phyloP scores from a whole-genome alignment of 306 rosid genomes.

The Quercus dentata region DNA sequence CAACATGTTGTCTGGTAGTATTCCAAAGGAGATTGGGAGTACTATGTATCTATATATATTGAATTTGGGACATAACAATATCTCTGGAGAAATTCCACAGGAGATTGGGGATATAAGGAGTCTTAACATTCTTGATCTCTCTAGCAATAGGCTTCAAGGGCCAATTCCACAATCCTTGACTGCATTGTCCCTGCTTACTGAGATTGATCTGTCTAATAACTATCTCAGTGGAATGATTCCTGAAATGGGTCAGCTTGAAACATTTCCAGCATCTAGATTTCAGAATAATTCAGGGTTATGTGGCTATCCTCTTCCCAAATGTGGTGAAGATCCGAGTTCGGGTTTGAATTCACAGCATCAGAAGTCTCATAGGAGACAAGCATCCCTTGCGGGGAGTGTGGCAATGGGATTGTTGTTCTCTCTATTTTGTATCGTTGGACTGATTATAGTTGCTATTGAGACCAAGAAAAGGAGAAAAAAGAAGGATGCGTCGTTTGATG shows the following conservation, averaged over 20 bases:
- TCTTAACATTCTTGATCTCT: constrained; percentile 88
- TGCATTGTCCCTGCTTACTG: constrained; percentile 59
- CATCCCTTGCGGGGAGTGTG: constrained; percentile 77
- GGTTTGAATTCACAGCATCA: constrained; percentile 31
- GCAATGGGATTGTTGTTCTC: constrained; percentile 89
- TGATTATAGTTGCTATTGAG: constrained; percentile 66
- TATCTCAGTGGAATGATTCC: constrained; percentile 62
- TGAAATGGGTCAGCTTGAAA: constrained; percentile 67
- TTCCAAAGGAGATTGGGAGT: constrained; percentile 77
- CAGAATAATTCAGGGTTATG: constrained; percentile 82
- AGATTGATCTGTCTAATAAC: constrained; percentile 78
- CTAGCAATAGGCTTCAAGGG: constrained; percentile 64
- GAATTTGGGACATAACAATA: constrained; percentile 73
- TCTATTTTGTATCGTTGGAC: constrained; percentile 76
- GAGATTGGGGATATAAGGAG: constrained; percentile 61
- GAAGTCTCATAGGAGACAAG: constrained; percentile 59
- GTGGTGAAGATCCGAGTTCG: constrained; percentile 26
- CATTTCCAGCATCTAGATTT: constrained; percentile 55
- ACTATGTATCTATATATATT: constrained; percentile 59
- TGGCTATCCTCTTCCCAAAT: constrained; percentile 69
- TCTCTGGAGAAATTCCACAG: constrained; percentile 73
- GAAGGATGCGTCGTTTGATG: constrained; percentile 66
- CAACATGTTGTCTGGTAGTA: constrained; percentile 64
- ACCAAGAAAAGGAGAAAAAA: constrained; percentile 75
- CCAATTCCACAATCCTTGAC: constrained; percentile 59